These are phyloP conservation scores for Loxodes magnus DNA, from an alignment of 73 alveolate genomes.

Conservation along the genomic window DNA sequence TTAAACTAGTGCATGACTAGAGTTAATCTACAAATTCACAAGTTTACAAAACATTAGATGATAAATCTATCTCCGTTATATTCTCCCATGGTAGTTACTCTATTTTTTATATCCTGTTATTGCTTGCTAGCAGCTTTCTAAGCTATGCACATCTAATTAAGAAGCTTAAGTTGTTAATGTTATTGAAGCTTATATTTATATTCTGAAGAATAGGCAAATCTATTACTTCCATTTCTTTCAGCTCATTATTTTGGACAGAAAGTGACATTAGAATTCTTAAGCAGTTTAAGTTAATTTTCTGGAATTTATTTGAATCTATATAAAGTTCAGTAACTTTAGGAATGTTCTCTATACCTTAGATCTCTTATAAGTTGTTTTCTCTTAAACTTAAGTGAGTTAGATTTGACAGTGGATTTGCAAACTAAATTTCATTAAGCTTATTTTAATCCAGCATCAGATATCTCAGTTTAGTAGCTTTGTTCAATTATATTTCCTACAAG, in stretches of 20 bases:
- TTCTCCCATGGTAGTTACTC: not conserved
- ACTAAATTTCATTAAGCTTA: not conserved
- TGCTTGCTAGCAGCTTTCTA: no score
- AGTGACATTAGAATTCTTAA: not conserved
- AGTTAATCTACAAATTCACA: not conserved
- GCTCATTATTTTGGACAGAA: not conserved
- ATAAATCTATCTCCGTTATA: not conserved
- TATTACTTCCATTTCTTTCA: no score
- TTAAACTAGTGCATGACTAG: not conserved
- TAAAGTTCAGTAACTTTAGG: not conserved
- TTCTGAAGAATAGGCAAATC: conserved; percentile 3
- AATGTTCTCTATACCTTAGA: not conserved
- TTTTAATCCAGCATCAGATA: not conserved
- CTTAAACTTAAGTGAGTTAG: not conserved
- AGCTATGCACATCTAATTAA: not conserved
- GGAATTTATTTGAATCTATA: not conserved
- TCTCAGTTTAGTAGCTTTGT: not conserved
- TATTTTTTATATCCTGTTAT: conserved; percentile 6
- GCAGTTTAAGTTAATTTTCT: not conserved
- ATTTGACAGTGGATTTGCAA: not conserved
- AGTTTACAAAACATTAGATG: not conserved
- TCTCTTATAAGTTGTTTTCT: not conserved
- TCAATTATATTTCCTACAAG: not conserved
- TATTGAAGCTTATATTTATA: not conserved
- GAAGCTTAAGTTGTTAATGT: not conserved